phyloP scores from a whole-genome alignment of 495 filamentous ascomycete genomes.

The Neurospora pannonica region DNA sequence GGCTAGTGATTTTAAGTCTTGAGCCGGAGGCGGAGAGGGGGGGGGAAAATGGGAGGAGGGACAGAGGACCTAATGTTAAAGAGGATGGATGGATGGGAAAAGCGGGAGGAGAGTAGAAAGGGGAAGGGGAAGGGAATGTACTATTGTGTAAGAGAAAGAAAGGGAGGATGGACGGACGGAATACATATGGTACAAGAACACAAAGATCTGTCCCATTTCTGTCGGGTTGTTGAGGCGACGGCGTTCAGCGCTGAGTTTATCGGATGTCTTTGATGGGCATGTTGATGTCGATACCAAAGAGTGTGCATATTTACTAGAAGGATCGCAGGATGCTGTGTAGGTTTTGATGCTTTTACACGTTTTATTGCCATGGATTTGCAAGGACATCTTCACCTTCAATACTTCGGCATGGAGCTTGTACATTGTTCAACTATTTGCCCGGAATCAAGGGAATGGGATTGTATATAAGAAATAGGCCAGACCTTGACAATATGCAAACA shows the following conservation, averaged over 20 bases:
- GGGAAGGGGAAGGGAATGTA: too few relatives aligned
- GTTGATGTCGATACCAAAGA: background rate
- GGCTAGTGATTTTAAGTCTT: conserved; percentile 71
- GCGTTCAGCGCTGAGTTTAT: background rate
- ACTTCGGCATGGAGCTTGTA: background rate
- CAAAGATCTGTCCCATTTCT: too few relatives aligned
- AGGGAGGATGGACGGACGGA: too few relatives aligned
- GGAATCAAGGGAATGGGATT: background rate
- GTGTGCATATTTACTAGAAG: background rate
- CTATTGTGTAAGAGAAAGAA: too few relatives aligned
- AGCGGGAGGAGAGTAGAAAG: too few relatives aligned
- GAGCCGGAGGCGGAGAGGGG: too few relatives aligned
- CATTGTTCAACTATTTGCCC: background rate
- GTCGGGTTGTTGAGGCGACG: background rate
- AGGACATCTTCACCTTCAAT: background rate
- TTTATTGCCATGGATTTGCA: background rate
- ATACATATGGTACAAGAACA: too few relatives aligned
- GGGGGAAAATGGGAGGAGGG: too few relatives aligned
- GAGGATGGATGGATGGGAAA: too few relatives aligned
- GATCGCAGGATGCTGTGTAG: background rate
- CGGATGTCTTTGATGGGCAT: background rate
- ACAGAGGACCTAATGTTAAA: too few relatives aligned
- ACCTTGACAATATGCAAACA: background rate
- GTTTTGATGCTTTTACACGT: background rate
- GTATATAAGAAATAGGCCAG: background rate